Base-by-base conservation (phyloP, 139 green algal species). In the Tetradesmus lagerheimii region DNA sequence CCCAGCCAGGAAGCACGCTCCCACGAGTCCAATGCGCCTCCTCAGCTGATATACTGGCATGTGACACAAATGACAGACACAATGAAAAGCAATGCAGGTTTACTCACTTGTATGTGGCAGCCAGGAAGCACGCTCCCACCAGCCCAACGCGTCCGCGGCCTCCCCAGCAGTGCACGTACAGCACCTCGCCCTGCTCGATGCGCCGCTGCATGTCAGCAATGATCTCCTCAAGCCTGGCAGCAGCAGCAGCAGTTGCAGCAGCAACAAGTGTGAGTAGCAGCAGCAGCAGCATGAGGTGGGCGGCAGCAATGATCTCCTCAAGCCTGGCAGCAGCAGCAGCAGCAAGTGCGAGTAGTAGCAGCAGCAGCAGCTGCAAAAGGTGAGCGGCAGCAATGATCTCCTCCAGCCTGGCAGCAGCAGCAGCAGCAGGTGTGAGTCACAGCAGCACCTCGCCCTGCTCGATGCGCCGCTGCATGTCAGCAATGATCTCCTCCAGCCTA, bases 111-210 rank as follows among this genome's bases (percentile, higher is more conserved):
- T 93, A 94, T 34, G 84, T 57, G 2, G 34, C 16, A 5, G 87
- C 93, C 83, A 98, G 93, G 83, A 98, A 90, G 92, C 93, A 96
- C n/a, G 96, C 93, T 29, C 94, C 96, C 39, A 98, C 93, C 16
- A 91, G 95, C 29, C 96, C 97, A 0, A 96, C 96, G 18, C 97
- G 94, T 0, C 97, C 97, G 4, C 97, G 92, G 1, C 97, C 97
- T 23, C 96, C 96, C 97, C 97, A 98, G 94, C 96, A 98, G 92
- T 98, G 96, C 53, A 98, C 53, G 92, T 98, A 98, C 57, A 98
- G 62, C 67, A 88, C 88, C 91, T 97, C 91, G 27, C 96, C 96
- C 4, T 12, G 34, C 6, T 85, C 41, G 16, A 97, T 64, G 47
- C 92, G 92, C 16, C 45, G 37, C 83, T 89, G 39, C 37, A 98